Evolutionary conservation across 78 protist genomes (phyloP).

Genomic region (Dictyostelium firmibasis): DNA sequence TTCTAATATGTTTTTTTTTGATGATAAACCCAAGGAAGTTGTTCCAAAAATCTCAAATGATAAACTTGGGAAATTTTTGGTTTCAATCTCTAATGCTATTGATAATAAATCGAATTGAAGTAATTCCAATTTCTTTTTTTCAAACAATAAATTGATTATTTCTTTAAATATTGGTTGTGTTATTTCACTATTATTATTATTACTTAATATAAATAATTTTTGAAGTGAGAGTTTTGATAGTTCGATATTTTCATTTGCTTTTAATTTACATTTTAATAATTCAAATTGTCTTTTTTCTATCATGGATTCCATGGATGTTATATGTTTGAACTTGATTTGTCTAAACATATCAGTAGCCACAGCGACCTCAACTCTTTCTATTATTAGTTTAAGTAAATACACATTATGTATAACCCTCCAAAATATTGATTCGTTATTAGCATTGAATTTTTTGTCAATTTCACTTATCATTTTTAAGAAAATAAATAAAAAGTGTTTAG

Average conservation of each 20-base stretch:
- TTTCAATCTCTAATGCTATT: background rate
- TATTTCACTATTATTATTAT: background rate
- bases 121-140: background rate
- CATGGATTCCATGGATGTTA: background rate
- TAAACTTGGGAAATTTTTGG: background rate
- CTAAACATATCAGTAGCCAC: background rate
- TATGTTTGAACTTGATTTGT: background rate
- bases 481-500: too few species aligned
- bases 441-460: background rate
- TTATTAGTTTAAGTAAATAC: too few species aligned
- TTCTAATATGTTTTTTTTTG: background rate
- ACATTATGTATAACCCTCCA: background rate
- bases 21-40: too few species aligned
- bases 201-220: background rate
- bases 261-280: background rate
- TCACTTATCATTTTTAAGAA: background rate
- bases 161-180: background rate
- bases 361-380: background rate
- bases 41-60: too few species aligned
- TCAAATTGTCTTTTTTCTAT: background rate
- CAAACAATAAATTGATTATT: background rate
- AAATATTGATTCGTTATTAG: background rate
- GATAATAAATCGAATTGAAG: background rate
- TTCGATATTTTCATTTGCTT: background rate
- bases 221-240: background rate